Percentiles rank a stretch among this genome's conserved stretches.
Conservation (phyloP, 495 filamentous ascomycete species). For the Xylaria telfairii region DNA sequence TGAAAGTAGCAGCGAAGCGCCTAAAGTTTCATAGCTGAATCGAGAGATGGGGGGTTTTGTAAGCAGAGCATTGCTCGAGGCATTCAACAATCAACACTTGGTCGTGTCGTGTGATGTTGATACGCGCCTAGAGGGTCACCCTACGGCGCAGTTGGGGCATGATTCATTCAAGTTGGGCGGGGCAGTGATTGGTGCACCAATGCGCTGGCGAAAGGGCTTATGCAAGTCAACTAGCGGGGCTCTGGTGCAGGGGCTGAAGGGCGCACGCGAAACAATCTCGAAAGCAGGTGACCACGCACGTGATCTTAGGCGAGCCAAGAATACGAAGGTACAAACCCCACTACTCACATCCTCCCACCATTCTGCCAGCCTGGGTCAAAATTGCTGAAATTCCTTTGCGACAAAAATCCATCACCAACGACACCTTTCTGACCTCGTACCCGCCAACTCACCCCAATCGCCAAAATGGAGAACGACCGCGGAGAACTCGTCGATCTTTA, state of each 20-base stretch:
- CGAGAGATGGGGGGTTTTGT: not conserved
- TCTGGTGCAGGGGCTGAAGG: not conserved
- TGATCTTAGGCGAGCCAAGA: slow-evolving; percentile 26
- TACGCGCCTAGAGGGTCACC: not conserved
- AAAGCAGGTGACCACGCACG: slow-evolving; percentile 29
- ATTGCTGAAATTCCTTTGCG: slow-evolving; percentile 30
- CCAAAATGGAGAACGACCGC: slow-evolving; percentile 90
- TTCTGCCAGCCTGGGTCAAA: slow-evolving; percentile 16
- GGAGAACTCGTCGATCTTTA: slow-evolving; percentile 99
- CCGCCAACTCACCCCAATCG: slow-evolving; percentile 22
- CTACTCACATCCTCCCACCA: slow-evolving; percentile 20
- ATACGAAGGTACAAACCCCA: slow-evolving; percentile 29
- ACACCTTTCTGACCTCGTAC: slow-evolving; percentile 18
- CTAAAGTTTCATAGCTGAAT: not conserved
- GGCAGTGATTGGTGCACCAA: not conserved
- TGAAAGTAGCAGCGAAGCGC: not conserved
- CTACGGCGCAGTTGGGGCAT: not conserved
- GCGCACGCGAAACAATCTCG: slow-evolving; percentile 27
- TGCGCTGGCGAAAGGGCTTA: too few species aligned
- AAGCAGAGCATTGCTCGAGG: not conserved
- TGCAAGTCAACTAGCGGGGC: not conserved
- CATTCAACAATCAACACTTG: not conserved
- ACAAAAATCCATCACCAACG: slow-evolving; percentile 26
- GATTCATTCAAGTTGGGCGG: not conserved
- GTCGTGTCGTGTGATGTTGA: not conserved